phyloP scores from a whole-genome alignment of 768 basidiomycete genomes.

The Pulveroboletus sp. region DNA sequence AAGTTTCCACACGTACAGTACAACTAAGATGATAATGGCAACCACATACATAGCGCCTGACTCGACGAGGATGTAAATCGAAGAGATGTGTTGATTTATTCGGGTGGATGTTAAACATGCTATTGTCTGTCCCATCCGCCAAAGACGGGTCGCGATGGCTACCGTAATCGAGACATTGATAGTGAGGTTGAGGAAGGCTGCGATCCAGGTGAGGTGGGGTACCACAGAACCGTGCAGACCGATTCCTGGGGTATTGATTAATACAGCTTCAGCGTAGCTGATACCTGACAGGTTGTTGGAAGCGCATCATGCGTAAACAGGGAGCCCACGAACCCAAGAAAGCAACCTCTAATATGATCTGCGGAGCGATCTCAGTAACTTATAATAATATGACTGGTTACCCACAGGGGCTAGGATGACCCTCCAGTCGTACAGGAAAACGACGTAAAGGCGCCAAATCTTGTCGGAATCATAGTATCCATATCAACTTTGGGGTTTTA shows the following conservation, averaged over 20 bases:
- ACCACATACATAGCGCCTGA: background rate
- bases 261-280: background rate
- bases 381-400: too few species aligned
- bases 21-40: background rate
- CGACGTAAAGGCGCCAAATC: constrained; percentile 4
- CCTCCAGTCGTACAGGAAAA: constrained; percentile 1
- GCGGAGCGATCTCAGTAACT: too few species aligned
- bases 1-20: background rate
- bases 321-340: background rate
- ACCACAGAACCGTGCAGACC: background rate
- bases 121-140: background rate
- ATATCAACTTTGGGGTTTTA: too few species aligned
- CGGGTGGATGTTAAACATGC: background rate
- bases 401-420: constrained; percentile 3
- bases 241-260: background rate
- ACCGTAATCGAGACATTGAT: background rate
- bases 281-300: background rate
- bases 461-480: background rate
- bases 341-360: background rate
- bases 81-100: background rate
- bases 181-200: background rate
- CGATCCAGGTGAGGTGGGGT: background rate
- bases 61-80: background rate
- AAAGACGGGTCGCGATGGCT: background rate
- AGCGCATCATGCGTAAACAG: background rate